A percentile compares a stretch with the other conserved stretches of the same genome.
phyloP scores from a whole-genome alignment of 305 asterid genomes.

The Andrographis paniculata region DNA sequence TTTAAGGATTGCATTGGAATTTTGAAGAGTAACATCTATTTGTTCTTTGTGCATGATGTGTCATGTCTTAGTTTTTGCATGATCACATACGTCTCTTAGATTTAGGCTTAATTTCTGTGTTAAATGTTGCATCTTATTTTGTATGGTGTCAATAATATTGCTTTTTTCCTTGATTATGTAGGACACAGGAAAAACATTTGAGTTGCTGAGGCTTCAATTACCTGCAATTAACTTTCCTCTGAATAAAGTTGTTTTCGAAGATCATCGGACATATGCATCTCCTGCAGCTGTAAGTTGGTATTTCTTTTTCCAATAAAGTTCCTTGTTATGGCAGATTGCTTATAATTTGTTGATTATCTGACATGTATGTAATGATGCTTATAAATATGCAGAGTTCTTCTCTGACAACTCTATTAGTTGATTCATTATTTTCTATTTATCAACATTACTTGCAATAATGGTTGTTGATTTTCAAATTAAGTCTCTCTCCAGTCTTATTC shows the following conservation, averaged over 20 bases:
- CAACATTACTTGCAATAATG: too few relatives aligned
- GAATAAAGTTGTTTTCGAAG: constrained; percentile 69
- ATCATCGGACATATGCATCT: constrained; percentile 92
- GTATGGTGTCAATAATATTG: constrained; percentile 17
- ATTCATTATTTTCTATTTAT: too few relatives aligned
- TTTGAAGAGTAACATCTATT: not conserved
- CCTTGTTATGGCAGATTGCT: constrained; percentile 6
- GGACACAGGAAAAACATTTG: constrained; percentile 86
- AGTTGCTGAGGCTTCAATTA: constrained; percentile 79
- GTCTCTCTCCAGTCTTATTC: too few relatives aligned
- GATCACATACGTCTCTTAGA: constrained; percentile 13
- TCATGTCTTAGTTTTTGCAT: constrained; percentile 4
- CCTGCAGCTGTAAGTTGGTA: constrained; percentile 74
- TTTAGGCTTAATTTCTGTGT: constrained; percentile 12
- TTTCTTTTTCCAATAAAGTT: constrained; percentile 15
- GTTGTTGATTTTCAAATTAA: too few relatives aligned
- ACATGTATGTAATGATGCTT: constrained; percentile 9
- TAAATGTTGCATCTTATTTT: constrained; percentile 9
- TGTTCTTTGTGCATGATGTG: constrained; percentile 1
- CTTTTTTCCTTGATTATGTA: constrained; percentile 33
- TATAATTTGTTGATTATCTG: not conserved
- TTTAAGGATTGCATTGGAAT: too few relatives aligned
- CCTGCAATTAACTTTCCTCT: constrained; percentile 68
- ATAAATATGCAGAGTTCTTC: constrained; percentile 8
- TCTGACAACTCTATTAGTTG: too few relatives aligned